A percentile compares a stretch with the other conserved stretches of the same genome.
These are phyloP conservation scores for Blastobotrys indianensis DNA, from an alignment of 1,139 yeast genomes.

Conservation along the genomic window DNA sequence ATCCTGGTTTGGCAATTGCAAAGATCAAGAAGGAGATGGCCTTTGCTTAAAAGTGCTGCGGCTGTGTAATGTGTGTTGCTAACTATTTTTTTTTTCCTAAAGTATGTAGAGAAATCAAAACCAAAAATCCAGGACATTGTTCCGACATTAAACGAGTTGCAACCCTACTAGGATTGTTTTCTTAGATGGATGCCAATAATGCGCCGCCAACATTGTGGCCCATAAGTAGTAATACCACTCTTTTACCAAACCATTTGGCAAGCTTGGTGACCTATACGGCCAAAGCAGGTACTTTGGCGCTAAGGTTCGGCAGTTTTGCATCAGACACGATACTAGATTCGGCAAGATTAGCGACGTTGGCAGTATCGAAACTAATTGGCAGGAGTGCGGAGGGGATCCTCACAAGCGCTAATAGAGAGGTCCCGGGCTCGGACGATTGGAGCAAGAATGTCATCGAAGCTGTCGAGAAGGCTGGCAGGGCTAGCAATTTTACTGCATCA, in stretches of 20 bases:
- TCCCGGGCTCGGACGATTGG: slow-evolving; percentile 24
- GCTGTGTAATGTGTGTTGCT: too few species aligned
- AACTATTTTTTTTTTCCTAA: background rate
- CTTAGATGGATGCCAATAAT: too few species aligned
- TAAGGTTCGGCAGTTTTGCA: slow-evolving; percentile 28
- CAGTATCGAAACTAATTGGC: slow-evolving; percentile 28
- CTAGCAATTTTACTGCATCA: slow-evolving; percentile 29
- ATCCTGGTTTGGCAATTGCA: slow-evolving; percentile 97
- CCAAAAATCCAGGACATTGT: background rate
- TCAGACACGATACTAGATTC: slow-evolving; percentile 28
- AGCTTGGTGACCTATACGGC: slow-evolving; percentile 19
- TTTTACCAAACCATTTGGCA: background rate
- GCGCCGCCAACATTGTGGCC: too few species aligned
- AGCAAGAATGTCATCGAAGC: slow-evolving; percentile 20
- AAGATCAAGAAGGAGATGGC: slow-evolving; percentile 94
- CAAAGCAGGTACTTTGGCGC: slow-evolving; percentile 27
- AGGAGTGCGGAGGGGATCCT: slow-evolving; percentile 29
- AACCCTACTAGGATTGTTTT: background rate
- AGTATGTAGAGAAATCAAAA: background rate
- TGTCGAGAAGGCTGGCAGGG: slow-evolving; percentile 26
- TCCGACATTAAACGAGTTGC: background rate
- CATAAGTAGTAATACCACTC: too few species aligned
- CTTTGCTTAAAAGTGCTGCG: slow-evolving; percentile 45
- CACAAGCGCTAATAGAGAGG: slow-evolving; percentile 29
- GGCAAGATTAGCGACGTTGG: slow-evolving; percentile 26